Evolutionary conservation across 108 stramenopile species (phyloP).

Genomic region (Discostella stelligeroides): DNA sequence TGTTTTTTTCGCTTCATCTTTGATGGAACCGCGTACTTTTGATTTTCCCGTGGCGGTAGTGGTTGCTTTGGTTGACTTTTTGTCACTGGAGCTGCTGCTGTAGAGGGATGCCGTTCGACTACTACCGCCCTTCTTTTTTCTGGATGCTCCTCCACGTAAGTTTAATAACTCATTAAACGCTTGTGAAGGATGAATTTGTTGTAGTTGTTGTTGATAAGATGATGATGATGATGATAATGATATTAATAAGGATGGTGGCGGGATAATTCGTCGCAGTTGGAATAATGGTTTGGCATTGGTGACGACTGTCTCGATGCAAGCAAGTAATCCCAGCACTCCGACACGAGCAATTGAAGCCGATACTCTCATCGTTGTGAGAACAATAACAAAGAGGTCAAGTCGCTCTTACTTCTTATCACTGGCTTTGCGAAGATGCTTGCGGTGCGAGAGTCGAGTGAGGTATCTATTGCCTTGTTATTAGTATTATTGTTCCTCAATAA

Average conservation of each 20-base stretch:
- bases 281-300: constrained; percentile 3
- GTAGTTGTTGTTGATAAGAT: constrained; percentile 17
- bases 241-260: too few species aligned
- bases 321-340: neutral
- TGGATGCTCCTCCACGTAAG: constrained; percentile 41
- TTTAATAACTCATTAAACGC: constrained; percentile 7
- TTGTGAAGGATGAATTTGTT: neutral
- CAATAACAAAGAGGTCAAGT: neutral
- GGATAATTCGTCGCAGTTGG: constrained; percentile 10
- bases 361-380: neutral
- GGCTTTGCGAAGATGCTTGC: too few species aligned
- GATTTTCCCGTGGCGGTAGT: constrained; percentile 62
- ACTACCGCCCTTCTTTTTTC: constrained; percentile 36
- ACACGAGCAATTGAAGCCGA: constrained; percentile 10
- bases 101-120: constrained; percentile 35
- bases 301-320: constrained; percentile 18
- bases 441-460: too few species aligned
- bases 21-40: constrained; percentile 48
- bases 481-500: too few species aligned
- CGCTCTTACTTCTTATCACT: too few species aligned
- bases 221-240: too few species aligned
- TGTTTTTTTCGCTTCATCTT: constrained; percentile 49
- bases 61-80: constrained; percentile 36
- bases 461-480: too few species aligned
- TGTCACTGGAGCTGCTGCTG: constrained; percentile 28